Evolutionary conservation across 2,329 filamentous ascomycete genomes (phyloP), one percentile per base, ranked within the genome.

Genomic region (Sarocladiaceae sp.): DNA sequence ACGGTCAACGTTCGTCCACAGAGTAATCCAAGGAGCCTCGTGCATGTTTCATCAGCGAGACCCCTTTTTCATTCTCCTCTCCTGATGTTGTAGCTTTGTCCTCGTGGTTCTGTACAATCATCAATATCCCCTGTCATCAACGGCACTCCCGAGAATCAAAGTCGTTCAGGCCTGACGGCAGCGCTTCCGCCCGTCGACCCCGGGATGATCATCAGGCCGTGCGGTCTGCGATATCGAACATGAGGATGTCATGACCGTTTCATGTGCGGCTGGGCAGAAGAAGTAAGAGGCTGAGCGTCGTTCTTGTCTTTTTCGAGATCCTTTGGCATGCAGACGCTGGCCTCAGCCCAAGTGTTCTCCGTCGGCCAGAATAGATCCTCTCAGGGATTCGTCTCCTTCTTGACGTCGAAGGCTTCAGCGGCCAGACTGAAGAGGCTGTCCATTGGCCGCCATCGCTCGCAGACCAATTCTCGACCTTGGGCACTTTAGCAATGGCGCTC

Each of bases 1-100:
- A 48, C 28, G 26, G 25, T 22, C 44, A 48, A 48, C 26, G 44
- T 31, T 48, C 44, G 25, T 33, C 44, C 25, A 31, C 22, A 18
- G 13, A n/a, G n/a, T n/a, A n/a, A n/a, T n/a, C n/a, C n/a, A n/a
- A n/a, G n/a, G n/a, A n/a, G n/a, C 11, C 11, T 4, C 8, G 18
- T 18, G 17, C 22, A 25, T 33, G 44, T 48, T 17, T 48, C 44
- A 48, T 20, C 44, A 33, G 13, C 44, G 17, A 20, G 44, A 26
- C 40, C 40, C 40, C 22, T 44, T 8, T 3, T 12, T 44, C 22
- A 12, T n/a, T n/a, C 40, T 12, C 22, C 15, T 37, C 37, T 40
- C 37, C 37, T 40, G 37, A 20, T 8, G 10, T 20, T 40, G 37
- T 7, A n/a, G 37, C 10, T n/a, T 11, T 6, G 11, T 6, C 11